Percentiles rank a stretch among this genome's conserved stretches.
Evolutionary conservation across 805 yeast genomes (phyloP).

Genomic region (Wickerhamiella slavikovae): DNA sequence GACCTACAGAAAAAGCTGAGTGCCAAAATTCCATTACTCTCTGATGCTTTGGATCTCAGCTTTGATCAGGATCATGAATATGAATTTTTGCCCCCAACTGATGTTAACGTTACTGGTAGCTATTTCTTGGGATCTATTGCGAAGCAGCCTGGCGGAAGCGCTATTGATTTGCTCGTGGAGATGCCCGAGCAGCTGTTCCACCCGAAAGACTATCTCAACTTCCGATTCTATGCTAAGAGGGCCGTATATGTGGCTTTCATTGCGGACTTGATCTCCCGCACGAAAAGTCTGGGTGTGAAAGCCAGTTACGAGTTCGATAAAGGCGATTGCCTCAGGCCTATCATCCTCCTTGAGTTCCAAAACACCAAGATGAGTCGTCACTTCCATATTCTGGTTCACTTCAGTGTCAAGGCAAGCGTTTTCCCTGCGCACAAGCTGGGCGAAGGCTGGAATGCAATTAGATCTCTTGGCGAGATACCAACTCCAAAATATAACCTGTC

Average conservation of each 20-base stretch:
- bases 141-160: slow-evolving; percentile 37
- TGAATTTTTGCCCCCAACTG: slow-evolving; percentile 46
- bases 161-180: slow-evolving; percentile 60
- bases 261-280: slow-evolving; percentile 35
- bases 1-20: slow-evolving; percentile 3
- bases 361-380: slow-evolving; percentile 17
- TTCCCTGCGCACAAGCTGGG: slow-evolving; percentile 60
- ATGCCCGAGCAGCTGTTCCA: slow-evolving; percentile 65
- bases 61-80: slow-evolving; percentile 26
- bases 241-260: slow-evolving; percentile 70
- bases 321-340: slow-evolving; percentile 61
- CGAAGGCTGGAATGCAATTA: slow-evolving; percentile 64
- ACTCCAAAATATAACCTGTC: slow-evolving; percentile 82
- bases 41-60: slow-evolving; percentile 31
- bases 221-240: slow-evolving; percentile 74
- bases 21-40: slow-evolving; percentile 38
- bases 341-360: slow-evolving; percentile 29
- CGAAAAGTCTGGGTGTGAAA: slow-evolving; percentile 26
- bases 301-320: slow-evolving; percentile 50
- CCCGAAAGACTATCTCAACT: slow-evolving; percentile 76
- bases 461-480: slow-evolving; percentile 27
- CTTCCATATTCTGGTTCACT: slow-evolving; percentile 49
- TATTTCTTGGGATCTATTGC: slow-evolving; percentile 75
- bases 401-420: slow-evolving; percentile 47
- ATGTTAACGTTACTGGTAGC: slow-evolving; percentile 67